phyloP scores from a whole-genome alignment of 2,329 filamentous ascomycete genomes.

The Cercospora nicotianae region DNA sequence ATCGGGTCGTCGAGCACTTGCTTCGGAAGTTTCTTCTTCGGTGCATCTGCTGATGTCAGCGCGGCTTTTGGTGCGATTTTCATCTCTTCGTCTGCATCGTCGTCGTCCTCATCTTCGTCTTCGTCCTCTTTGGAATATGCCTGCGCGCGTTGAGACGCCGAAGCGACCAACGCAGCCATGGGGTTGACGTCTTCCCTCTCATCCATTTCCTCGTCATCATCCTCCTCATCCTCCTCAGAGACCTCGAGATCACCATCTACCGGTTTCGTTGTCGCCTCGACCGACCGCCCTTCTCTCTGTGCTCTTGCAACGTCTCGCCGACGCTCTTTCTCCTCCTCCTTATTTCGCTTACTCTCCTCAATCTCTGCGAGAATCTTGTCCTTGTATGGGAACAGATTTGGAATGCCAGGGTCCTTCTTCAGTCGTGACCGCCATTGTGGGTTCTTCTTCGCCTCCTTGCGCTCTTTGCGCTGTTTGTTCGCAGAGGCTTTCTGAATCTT shows the following conservation, averaged over 20 bases:
- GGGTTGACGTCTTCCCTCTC: conserved; percentile 73
- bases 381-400: conserved; percentile 97
- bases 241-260: conserved; percentile 48
- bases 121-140: conserved; percentile 61
- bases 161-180: conserved; percentile 87
- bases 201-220: conserved; percentile 59
- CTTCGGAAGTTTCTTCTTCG: conserved; percentile 76
- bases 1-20: conserved; percentile 93
- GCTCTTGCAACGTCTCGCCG: conserved; percentile 67
- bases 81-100: conserved; percentile 44
- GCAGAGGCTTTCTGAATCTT: conserved; percentile 93
- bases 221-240: conserved; percentile 51
- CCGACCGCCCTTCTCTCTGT: conserved; percentile 41
- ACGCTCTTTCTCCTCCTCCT: conserved; percentile 73
- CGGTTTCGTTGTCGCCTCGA: conserved; percentile 52
- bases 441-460: conserved; percentile 91
- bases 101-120: conserved; percentile 57
- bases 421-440: conserved; percentile 92
- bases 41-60: conserved; percentile 6
- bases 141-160: conserved; percentile 75
- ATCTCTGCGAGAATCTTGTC: conserved; percentile 92
- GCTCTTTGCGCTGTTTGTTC: conserved; percentile 86
- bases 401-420: conserved; percentile 98
- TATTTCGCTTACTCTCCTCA: conserved; percentile 78
- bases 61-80: conserved; percentile 11